phyloP scores from a whole-genome alignment of 495 filamentous ascomycete genomes.

The Aspergillus taichungensis region DNA sequence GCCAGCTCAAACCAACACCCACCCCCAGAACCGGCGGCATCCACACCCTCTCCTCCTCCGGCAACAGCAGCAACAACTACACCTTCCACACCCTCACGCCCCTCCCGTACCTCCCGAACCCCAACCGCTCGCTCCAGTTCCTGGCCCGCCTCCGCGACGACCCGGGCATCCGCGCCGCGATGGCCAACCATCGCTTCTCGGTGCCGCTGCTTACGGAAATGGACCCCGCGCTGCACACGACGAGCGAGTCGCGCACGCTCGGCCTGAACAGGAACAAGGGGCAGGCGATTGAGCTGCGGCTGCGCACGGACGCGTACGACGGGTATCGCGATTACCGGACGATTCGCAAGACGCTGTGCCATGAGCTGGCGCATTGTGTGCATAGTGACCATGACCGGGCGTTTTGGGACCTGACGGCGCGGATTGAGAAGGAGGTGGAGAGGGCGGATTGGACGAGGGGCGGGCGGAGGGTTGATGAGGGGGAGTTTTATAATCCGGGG shows the following conservation, averaged over 20 bases:
- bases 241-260: slow-evolving; percentile 67
- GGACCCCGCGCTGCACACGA: slow-evolving; percentile 80
- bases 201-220: slow-evolving; percentile 92
- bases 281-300: slow-evolving; percentile 81
- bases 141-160: slow-evolving; percentile 71
- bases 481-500: slow-evolving; percentile 63
- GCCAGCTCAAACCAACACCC: slow-evolving; percentile 11
- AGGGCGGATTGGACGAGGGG: slow-evolving; percentile 62
- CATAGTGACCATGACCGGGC: slow-evolving; percentile 69
- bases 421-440: slow-evolving; percentile 84
- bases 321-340: slow-evolving; percentile 87
- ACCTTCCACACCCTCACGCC: slow-evolving; percentile 74
- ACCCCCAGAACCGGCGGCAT: slow-evolving; percentile 34
- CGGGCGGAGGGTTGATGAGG: slow-evolving; percentile 52
- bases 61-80: slow-evolving; percentile 52
- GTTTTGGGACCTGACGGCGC: slow-evolving; percentile 80
- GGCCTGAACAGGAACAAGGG: slow-evolving; percentile 84
- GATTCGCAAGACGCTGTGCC: slow-evolving; percentile 85
- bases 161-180: slow-evolving; percentile 73
- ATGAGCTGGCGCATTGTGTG: slow-evolving; percentile 92
- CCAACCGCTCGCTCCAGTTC: slow-evolving; percentile 57
- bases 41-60: slow-evolving; percentile 31
- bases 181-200: slow-evolving; percentile 74
- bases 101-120: slow-evolving; percentile 69
- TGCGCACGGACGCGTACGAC: slow-evolving; percentile 89